Base-by-base conservation (phyloP, 306 rosid species). In the Dalbergia cultrata region DNA sequence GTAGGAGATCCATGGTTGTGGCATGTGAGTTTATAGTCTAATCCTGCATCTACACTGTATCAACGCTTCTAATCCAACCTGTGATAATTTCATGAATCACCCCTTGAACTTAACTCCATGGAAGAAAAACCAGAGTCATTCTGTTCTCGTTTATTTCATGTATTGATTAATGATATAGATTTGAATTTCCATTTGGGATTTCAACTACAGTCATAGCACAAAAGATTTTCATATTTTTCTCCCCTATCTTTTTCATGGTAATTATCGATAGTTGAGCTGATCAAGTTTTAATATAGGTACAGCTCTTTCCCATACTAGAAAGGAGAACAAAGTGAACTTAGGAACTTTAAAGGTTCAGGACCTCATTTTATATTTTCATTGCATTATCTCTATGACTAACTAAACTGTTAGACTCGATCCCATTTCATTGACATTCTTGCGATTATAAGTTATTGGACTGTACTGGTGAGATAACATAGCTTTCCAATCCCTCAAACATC, bases 161-260 rank as follows among this genome's bases (percentile, higher is more conserved):
- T 9, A 68, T 68, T 2, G 33, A 43, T 69, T 67, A 34, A 34
- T 53, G 41, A 12, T 54, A 53, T 31, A 26, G 31, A 76, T 63
- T 63, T 75, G 66, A 63, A 44, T 84, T 70, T 45, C 61, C 79
- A 26, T 22, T 19, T 67, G 67, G 52, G 52, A 57, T 57, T 73
- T 74, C 53, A 81, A 59, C 35, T 60, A 59, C 9, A 11, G 76
- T 63, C 22, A 9, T 19, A 49, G 63, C 31, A 2, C 35, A 11
- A 12, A 13, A 14, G 62, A 2, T 44, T 5, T 12, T 7, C 41
- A 37, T 37, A 26, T n/a, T 26, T 26, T 26, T 26, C 1, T 26
- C 31, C 31, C 31, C 31, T 26, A 26, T 26, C 31, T 26, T 26
- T 26, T 26, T 26, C 31, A 26, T 26, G 31, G 31, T 26, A 26